Evolutionary conservation across 257 asterid species (phyloP).

Genomic region (Gentiana straminea): DNA sequence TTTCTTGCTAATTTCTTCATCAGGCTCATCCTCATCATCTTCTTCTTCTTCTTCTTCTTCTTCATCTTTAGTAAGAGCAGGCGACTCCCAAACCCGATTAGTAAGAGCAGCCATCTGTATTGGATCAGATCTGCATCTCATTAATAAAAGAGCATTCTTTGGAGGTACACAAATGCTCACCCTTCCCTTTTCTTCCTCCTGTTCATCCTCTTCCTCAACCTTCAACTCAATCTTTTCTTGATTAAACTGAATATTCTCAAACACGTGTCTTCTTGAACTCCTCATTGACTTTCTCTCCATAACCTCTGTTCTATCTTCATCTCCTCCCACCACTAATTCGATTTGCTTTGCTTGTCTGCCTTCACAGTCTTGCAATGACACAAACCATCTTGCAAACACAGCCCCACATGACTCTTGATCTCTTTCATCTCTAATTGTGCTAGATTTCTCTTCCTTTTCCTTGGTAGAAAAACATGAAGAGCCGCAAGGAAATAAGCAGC

Average conservation of each 20-base stretch:
- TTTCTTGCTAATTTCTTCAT: not conserved
- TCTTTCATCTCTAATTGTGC: conserved; percentile 2
- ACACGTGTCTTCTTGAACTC: conserved; percentile 71
- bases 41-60: conserved; percentile 18
- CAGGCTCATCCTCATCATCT: conserved; percentile 14
- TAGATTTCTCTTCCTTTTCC: conserved; percentile 28
- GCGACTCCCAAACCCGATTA: conserved; percentile 49
- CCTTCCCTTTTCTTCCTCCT: conserved; percentile 34
- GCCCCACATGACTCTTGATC: conserved; percentile 49
- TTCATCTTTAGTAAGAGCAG: conserved; percentile 15
- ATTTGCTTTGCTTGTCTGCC: conserved; percentile 63
- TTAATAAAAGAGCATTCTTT: conserved; percentile 77
- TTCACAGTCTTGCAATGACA: conserved; percentile 61
- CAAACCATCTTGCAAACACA: conserved; percentile 69
- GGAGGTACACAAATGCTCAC: conserved; percentile 88
- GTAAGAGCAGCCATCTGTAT: conserved; percentile 75
- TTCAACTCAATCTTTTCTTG: conserved; percentile 46
- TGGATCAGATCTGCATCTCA: conserved; percentile 99
- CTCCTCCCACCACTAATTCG: conserved; percentile 77
- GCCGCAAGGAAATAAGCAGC: conserved; percentile 75
- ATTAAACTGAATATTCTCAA: conserved; percentile 68
- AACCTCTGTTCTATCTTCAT: conserved; percentile 20
- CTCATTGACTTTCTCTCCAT: conserved; percentile 22
- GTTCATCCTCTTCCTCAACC: conserved; percentile 24
- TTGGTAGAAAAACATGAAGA: conserved; percentile 48